Percentiles rank a stretch among this genome's conserved stretches.
Conservation (phyloP, 129 eudicot genomes). For the Flaveria bidentis region DNA sequence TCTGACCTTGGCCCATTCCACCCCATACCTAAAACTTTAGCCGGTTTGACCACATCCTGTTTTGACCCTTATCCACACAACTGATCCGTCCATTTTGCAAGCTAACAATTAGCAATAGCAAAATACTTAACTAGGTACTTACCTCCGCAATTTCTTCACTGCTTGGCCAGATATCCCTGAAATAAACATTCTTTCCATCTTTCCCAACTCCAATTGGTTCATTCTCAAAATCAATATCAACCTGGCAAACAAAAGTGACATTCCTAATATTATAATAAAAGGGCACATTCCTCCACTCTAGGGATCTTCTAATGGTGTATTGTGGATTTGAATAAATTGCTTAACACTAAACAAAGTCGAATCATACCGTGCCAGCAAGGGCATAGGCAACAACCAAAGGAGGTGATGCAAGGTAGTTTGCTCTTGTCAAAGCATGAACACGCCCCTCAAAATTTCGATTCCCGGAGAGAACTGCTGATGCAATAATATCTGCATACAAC, state of each 20-base stretch:
- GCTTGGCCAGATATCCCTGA: constrained; percentile 92
- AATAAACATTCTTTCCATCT: constrained; percentile 87
- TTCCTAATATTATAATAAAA: background rate
- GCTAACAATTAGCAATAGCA: background rate
- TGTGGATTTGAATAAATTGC: background rate
- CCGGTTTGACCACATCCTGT: background rate
- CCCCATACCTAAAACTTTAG: background rate
- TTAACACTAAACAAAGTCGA: constrained; percentile 3
- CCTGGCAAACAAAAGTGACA: constrained; percentile 48
- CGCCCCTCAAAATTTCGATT: constrained; percentile 96
- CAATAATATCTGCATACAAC: constrained; percentile 73
- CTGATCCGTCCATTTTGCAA: background rate
- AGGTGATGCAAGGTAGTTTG: constrained; percentile 98
- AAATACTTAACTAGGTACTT: constrained; percentile 10
- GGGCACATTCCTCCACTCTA: background rate
- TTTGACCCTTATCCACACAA: background rate
- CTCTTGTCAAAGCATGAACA: constrained; percentile 93
- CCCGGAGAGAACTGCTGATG: constrained; percentile 96
- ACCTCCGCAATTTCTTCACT: constrained; percentile 84
- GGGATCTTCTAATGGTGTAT: background rate
- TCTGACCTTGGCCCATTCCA: background rate
- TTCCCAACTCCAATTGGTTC: constrained; percentile 95
- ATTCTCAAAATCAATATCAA: constrained; percentile 92
- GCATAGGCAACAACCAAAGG: constrained; percentile 99
- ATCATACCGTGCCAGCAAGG: constrained; percentile 94